Conservation (phyloP, 2,329 filamentous ascomycete species). For the Coccinonectria pachysandricola region DNA sequence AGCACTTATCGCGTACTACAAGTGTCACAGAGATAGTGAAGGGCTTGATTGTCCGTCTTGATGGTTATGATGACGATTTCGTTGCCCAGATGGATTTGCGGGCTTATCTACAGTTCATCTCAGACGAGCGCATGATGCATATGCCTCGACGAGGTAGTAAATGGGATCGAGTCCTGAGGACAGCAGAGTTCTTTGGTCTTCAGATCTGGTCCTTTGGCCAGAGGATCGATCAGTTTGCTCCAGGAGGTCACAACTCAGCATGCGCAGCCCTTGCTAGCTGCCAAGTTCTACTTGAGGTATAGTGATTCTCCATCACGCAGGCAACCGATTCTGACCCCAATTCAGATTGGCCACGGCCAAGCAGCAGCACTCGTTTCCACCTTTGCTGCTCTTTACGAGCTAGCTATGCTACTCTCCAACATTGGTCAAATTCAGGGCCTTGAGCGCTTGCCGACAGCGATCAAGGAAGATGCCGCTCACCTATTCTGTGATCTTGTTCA, state of each 20-base stretch:
- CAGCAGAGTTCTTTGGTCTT: conserved; percentile 31
- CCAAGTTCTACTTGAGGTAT: conserved; percentile 28
- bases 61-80: conserved; percentile 13
- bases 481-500: conserved; percentile 27
- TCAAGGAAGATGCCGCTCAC: conserved; percentile 23
- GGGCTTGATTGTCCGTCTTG: conserved; percentile 9
- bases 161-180: conserved; percentile 30
- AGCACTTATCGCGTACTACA: conserved; percentile 8
- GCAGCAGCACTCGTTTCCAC: conserved; percentile 28
- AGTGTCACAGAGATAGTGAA: conserved; percentile 10
- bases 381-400: conserved; percentile 29
- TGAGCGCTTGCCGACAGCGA: conserved; percentile 21
- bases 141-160: conserved; percentile 31
- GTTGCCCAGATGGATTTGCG: conserved; percentile 12
- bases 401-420: conserved; percentile 27
- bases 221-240: conserved; percentile 19
- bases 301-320: too few relatives aligned
- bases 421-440: conserved; percentile 27
- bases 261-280: conserved; percentile 28
- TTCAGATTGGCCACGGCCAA: conserved; percentile 28
- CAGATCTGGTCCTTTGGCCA: conserved; percentile 27
- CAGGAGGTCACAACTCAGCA: conserved; percentile 10
- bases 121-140: conserved; percentile 29
- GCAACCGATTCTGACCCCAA: too few relatives aligned
- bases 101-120: conserved; percentile 26